Evolutionary conservation across 1,284 basidiomycete genomes (phyloP), one percentile per base, ranked within the genome.

Genomic region (Acaromyces ingoldii): DNA sequence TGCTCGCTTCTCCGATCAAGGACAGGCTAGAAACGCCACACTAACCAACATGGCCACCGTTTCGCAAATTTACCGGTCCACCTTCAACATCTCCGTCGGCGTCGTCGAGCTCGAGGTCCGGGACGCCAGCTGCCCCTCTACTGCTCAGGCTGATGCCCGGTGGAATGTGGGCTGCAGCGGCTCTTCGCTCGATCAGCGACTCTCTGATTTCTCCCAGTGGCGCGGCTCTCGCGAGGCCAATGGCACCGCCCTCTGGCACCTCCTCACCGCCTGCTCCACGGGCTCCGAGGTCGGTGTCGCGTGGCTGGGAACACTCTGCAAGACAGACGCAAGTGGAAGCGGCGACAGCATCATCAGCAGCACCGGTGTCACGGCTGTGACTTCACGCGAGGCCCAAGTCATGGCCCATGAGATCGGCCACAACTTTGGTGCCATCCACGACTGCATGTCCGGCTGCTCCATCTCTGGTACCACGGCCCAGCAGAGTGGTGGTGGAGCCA

Each of bases 241-340:
- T 70, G 81, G 82, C 30, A 82, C 82, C 15, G 91, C 89, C 1
- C 79, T 95, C 24, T 92, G 89, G 88, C 89, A 92, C 78, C 79
- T 95, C 11, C 86, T 92, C 85, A 90, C 86, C 59, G 86, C 86
- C 17, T 90, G 89, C 76, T 83, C 86, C 13, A 86, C 86, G 4
- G 87, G 87, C 34, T 82, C 83, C 57, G 89, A 91, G 77, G 87
- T 91, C 47, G 89, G 89, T 30, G 89, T 92, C 50, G 90, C 90
- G 3, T 93, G 89, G 90, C 53, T 70, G 9, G 68, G 68, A 19
- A 70, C 69, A 21, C 49, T 74, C 6, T 74, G 71, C 51, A 63
- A 60, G 58, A 62, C 63, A 5, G 76, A 74, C 0, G 75, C 84
- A 2, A 76, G 79, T 15, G 80, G 80, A 2, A 79, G 74, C 49